phyloP scores from a whole-genome alignment of 257 asterid genomes.

The Mentha longifolia region DNA sequence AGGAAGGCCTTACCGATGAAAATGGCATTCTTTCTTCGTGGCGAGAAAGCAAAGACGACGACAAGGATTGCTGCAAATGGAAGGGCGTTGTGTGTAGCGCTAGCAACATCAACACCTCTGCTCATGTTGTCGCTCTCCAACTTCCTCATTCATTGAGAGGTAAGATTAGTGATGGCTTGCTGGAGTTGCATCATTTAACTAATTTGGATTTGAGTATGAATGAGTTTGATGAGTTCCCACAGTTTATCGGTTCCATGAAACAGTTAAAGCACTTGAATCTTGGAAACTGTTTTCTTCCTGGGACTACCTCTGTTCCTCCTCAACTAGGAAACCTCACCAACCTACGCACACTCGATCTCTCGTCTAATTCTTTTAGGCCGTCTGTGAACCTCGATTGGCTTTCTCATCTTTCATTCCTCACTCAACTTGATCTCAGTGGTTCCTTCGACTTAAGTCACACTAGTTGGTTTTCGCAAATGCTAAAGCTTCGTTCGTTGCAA shows the following conservation, averaged over 20 bases:
- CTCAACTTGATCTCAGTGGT: background rate
- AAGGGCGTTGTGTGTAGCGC: background rate
- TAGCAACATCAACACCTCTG: conserved; percentile 10
- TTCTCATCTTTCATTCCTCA: conserved; percentile 13
- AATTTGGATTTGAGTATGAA: conserved; percentile 26
- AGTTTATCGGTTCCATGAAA: background rate
- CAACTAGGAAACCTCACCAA: conserved; percentile 31
- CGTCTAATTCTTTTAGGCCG: background rate
- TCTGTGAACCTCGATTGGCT: conserved; percentile 26
- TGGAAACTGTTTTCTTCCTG: background rate
- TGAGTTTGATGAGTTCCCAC: too few relatives aligned
- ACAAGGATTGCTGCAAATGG: conserved; percentile 31
- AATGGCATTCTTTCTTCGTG: conserved; percentile 20
- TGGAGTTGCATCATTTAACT: conserved; percentile 29
- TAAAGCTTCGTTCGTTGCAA: conserved; percentile 10
- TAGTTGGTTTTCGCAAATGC: conserved; percentile 4
- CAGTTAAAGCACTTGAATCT: background rate
- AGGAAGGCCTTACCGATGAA: conserved; percentile 20
- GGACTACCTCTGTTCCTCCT: conserved; percentile 19
- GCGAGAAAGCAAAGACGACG: background rate
- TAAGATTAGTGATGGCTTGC: conserved; percentile 31
- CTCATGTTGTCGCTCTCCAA: too few relatives aligned
- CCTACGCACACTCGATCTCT: conserved; percentile 24
- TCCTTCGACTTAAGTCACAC: background rate
- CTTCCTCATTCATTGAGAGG: conserved; percentile 27